A percentile compares a stretch with the other conserved stretches of the same genome.
Conservation (phyloP, 1,139 yeast species). For the Candida glucosophila region DNA sequence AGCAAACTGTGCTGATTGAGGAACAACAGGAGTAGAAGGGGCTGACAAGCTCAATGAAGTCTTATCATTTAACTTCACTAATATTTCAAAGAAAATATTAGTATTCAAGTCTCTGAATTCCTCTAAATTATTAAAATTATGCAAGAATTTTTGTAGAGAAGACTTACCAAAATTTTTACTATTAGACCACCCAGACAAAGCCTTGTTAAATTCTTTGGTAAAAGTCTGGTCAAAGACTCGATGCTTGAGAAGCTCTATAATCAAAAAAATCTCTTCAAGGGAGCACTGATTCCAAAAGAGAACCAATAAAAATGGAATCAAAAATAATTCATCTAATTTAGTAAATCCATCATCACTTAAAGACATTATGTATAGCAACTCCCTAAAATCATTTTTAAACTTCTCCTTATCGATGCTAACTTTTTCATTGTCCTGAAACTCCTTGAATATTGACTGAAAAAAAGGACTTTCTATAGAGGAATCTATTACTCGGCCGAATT, state of each 20-base stretch:
- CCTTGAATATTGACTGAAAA: constrained; percentile 17
- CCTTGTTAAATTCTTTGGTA: constrained; percentile 16
- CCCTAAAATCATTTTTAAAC: constrained; percentile 19
- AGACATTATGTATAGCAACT: constrained; percentile 29
- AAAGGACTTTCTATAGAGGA: constrained; percentile 22
- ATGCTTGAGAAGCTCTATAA: constrained; percentile 26
- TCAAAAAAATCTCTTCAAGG: constrained; percentile 19
- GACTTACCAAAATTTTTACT: constrained; percentile 12
- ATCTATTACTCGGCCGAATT: constrained; percentile 22
- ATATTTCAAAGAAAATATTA: constrained; percentile 23
- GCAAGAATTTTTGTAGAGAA: constrained; percentile 14
- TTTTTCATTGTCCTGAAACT: constrained; percentile 7
- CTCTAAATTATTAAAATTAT: constrained; percentile 14
- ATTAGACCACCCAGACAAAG: constrained; percentile 21
- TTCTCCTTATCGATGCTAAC: constrained; percentile 6
- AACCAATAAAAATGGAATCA: constrained; percentile 30
- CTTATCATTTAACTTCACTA: constrained; percentile 32
- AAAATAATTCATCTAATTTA: constrained; percentile 31
- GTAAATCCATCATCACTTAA: constrained; percentile 29
- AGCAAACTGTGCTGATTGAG: constrained; percentile 9
- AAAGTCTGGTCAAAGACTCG: constrained; percentile 24
- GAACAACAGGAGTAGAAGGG: constrained; percentile 33
- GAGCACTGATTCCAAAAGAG: constrained; percentile 18
- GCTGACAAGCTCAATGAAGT: constrained; percentile 38
- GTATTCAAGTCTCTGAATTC: constrained; percentile 29